Percentiles rank a stretch among this genome's conserved stretches.
Evolutionary conservation across 2,329 filamentous ascomycete genomes (phyloP).

Genomic region (Aspergillus fischeri): DNA sequence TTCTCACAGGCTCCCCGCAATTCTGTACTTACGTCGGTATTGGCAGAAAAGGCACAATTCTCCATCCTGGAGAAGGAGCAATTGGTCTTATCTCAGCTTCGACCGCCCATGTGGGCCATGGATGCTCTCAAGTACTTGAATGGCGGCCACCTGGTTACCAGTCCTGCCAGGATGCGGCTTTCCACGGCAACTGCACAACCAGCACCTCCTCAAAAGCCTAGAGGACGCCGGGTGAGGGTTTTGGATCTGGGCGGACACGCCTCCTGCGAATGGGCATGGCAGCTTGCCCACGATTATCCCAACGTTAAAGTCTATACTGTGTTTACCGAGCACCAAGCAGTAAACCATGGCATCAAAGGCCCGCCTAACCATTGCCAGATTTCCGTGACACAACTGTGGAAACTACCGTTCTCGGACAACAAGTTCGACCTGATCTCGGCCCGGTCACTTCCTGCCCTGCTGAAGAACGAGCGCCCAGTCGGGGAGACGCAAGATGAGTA

Average conservation of each 20-base stretch:
- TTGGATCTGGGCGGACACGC: slow-evolving; percentile 83
- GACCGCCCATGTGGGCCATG: slow-evolving; percentile 58
- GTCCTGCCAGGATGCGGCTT: slow-evolving; percentile 43
- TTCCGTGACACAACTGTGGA: slow-evolving; percentile 70
- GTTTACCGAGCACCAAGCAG: slow-evolving; percentile 68
- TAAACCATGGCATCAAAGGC: slow-evolving; percentile 72
- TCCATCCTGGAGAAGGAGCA: slow-evolving; percentile 65
- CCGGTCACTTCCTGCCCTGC: slow-evolving; percentile 75
- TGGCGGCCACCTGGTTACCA: slow-evolving; percentile 57
- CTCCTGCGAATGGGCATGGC: slow-evolving; percentile 93
- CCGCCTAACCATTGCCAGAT: slow-evolving; percentile 84
- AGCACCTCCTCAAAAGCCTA: slow-evolving; percentile 23
- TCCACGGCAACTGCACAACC: slow-evolving; percentile 23
- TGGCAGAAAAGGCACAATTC: slow-evolving; percentile 43
- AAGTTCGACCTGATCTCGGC: slow-evolving; percentile 92
- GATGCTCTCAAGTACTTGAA: slow-evolving; percentile 59
- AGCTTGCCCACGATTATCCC: slow-evolving; percentile 79
- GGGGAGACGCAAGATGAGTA: slow-evolving; percentile 77
- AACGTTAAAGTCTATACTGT: slow-evolving; percentile 85
- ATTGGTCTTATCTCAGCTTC: slow-evolving; percentile 70
- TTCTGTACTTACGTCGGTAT: slow-evolving; percentile 59
- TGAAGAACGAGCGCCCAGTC: slow-evolving; percentile 64
- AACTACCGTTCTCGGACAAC: slow-evolving; percentile 76
- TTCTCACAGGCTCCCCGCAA: slow-evolving; percentile 69
- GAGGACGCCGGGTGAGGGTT: slow-evolving; percentile 57